These are phyloP conservation scores for Selenicereus undatus DNA, from an alignment of 148 eudicot genomes.

Conservation along the genomic window DNA sequence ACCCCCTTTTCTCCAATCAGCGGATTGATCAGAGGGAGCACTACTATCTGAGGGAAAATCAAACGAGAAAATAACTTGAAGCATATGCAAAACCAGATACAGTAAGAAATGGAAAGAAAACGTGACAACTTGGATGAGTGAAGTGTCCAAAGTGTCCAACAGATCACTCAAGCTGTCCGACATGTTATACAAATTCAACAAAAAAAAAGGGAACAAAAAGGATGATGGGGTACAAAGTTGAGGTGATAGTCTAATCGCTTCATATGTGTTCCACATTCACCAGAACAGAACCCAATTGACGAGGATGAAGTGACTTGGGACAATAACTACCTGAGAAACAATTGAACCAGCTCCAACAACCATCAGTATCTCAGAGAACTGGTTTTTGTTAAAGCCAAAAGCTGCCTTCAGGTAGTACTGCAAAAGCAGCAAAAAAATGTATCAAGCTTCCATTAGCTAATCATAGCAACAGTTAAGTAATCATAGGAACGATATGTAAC, in stretches of 20 bases:
- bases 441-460: not conserved
- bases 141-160: too few species aligned
- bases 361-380: conserved; percentile 75
- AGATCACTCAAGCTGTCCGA: too few species aligned
- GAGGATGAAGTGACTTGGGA: not conserved
- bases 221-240: not conserved
- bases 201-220: too few species aligned
- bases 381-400: conserved; percentile 83
- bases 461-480: not conserved
- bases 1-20: conserved; percentile 79
- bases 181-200: too few species aligned
- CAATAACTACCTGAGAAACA: conserved; percentile 63
- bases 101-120: not conserved
- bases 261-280: not conserved
- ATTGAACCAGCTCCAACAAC: conserved; percentile 87
- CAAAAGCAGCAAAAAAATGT: conserved; percentile 14
- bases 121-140: not conserved
- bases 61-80: not conserved
- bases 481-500: too few species aligned
- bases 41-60: conserved; percentile 44
- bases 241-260: not conserved
- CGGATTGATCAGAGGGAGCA: conserved; percentile 77
- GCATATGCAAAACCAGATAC: not conserved
- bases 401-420: conserved; percentile 88
- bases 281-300: not conserved